Evolutionary conservation across 106 monocot genomes (phyloP).

Genomic region (Apostasia shenzhenica): DNA sequence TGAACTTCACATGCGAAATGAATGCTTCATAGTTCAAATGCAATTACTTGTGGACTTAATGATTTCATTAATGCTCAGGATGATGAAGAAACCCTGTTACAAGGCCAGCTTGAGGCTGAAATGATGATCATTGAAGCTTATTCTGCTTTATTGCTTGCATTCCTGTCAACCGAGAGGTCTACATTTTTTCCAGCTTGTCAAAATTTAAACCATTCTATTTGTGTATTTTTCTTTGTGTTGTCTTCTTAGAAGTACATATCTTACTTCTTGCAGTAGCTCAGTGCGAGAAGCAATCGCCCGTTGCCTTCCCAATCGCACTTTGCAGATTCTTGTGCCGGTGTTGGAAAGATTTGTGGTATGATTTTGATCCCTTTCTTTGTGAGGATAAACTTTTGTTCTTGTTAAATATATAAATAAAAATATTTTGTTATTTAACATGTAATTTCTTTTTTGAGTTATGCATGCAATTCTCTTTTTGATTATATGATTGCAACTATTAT

Average conservation of each 20-base stretch:
- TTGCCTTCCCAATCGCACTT: constrained; percentile 68
- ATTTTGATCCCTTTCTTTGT: not conserved
- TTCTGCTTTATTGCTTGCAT: constrained; percentile 83
- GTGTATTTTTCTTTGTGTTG: not conserved
- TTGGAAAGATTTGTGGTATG: constrained; percentile 96
- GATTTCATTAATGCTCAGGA: constrained; percentile 35
- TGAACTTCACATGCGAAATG: not conserved
- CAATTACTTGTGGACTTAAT: not conserved
- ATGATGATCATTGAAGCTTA: constrained; percentile 99
- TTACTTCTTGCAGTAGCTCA: constrained; percentile 33
- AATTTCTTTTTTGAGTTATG: too few species aligned
- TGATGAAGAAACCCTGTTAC: constrained; percentile 66
- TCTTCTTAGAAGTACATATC: not conserved
- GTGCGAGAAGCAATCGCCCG: constrained; percentile 73
- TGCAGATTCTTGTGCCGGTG: constrained; percentile 86
- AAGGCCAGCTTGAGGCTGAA: constrained; percentile 91
- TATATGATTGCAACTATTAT: too few species aligned
- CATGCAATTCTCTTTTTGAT: too few species aligned
- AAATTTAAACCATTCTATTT: not conserved
- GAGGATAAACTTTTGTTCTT: too few species aligned
- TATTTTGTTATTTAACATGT: too few species aligned
- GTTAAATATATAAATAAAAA: too few species aligned
- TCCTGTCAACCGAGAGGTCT: constrained; percentile 93
- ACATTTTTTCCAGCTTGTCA: constrained; percentile 4
- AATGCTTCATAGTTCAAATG: not conserved